A percentile compares a stretch with the other conserved stretches of the same genome.
Evolutionary conservation across 2,329 filamentous ascomycete genomes (phyloP).

Genomic region (Cladosporium sp.): DNA sequence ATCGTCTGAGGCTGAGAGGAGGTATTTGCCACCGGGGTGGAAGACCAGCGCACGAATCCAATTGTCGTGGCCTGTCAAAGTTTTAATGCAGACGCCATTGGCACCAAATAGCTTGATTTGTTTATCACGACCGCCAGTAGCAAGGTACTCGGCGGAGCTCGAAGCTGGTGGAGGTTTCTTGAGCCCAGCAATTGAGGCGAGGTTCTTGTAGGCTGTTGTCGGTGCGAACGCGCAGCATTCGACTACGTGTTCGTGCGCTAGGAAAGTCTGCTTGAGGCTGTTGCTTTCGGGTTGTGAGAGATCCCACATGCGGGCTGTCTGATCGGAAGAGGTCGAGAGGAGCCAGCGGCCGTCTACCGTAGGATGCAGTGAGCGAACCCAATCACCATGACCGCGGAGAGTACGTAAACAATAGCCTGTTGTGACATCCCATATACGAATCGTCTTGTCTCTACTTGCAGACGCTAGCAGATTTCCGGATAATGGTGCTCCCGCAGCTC

Average conservation of each 20-base stretch:
- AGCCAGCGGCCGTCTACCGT: slow-evolving; percentile 80
- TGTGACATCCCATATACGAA: slow-evolving; percentile 88
- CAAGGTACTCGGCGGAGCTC: slow-evolving; percentile 80
- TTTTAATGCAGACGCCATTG: slow-evolving; percentile 78
- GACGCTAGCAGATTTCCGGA: slow-evolving; percentile 82
- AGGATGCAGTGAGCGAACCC: slow-evolving; percentile 85
- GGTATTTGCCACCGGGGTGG: slow-evolving; percentile 86
- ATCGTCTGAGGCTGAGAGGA: slow-evolving; percentile 82
- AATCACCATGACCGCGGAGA: slow-evolving; percentile 78
- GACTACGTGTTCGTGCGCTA: slow-evolving; percentile 81
- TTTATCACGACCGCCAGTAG: slow-evolving; percentile 86
- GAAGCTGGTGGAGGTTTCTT: slow-evolving; percentile 74
- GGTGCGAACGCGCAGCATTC: slow-evolving; percentile 87
- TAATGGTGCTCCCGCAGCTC: slow-evolving; percentile 70
- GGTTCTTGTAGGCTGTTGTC: slow-evolving; percentile 68
- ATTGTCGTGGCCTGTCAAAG: slow-evolving; percentile 83
- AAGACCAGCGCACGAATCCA: slow-evolving; percentile 86
- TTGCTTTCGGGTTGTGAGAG: slow-evolving; percentile 64
- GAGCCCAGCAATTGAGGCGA: slow-evolving; percentile 72
- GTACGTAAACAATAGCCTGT: slow-evolving; percentile 92
- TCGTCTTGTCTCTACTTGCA: slow-evolving; percentile 77
- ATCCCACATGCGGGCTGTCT: slow-evolving; percentile 81
- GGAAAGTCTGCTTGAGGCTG: slow-evolving; percentile 63
- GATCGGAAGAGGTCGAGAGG: slow-evolving; percentile 77
- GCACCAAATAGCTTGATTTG: slow-evolving; percentile 86